A percentile compares a stretch with the other conserved stretches of the same genome.
Conservation (phyloP, 1,139 yeast genomes). For the Candida albicans region DNA sequence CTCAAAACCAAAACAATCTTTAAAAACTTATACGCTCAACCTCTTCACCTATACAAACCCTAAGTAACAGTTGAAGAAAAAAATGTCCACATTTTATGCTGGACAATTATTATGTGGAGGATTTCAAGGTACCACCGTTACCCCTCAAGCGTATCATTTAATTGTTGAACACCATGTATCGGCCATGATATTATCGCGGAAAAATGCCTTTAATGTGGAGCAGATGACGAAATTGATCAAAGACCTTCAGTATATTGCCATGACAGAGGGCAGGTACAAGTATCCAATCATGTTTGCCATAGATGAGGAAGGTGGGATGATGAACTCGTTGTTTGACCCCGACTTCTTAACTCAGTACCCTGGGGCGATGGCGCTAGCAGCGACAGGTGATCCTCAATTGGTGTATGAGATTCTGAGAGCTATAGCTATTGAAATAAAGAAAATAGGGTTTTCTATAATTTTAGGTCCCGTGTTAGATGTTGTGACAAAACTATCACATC, state of each 20-base stretch:
- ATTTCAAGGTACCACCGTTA: slow-evolving; percentile 57
- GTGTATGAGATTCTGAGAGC: slow-evolving; percentile 59
- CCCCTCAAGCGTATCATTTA: slow-evolving; percentile 55
- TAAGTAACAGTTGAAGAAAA: neutral
- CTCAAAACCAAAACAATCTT: neutral
- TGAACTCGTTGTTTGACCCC: slow-evolving; percentile 57
- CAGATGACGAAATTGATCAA: slow-evolving; percentile 52
- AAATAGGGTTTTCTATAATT: slow-evolving; percentile 57
- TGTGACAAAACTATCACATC: slow-evolving; percentile 56
- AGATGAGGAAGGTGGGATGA: slow-evolving; percentile 80
- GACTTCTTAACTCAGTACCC: slow-evolving; percentile 59
- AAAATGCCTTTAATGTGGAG: slow-evolving; percentile 52
- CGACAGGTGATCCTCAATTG: slow-evolving; percentile 51
- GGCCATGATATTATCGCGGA: slow-evolving; percentile 56
- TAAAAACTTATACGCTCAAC: too few species aligned
- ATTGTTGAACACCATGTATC: slow-evolving; percentile 56
- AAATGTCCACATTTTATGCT: slow-evolving; percentile 18
- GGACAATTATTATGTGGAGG: slow-evolving; percentile 68
- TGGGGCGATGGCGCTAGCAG: slow-evolving; percentile 65
- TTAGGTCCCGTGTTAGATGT: slow-evolving; percentile 69
- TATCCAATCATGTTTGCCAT: slow-evolving; percentile 71
- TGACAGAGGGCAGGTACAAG: slow-evolving; percentile 48
- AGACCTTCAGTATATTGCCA: slow-evolving; percentile 59
- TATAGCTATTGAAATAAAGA: slow-evolving; percentile 51
- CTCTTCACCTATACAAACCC: neutral